phyloP scores from a whole-genome alignment of 257 asterid genomes.

The Nicotiana tomentosiformis region DNA sequence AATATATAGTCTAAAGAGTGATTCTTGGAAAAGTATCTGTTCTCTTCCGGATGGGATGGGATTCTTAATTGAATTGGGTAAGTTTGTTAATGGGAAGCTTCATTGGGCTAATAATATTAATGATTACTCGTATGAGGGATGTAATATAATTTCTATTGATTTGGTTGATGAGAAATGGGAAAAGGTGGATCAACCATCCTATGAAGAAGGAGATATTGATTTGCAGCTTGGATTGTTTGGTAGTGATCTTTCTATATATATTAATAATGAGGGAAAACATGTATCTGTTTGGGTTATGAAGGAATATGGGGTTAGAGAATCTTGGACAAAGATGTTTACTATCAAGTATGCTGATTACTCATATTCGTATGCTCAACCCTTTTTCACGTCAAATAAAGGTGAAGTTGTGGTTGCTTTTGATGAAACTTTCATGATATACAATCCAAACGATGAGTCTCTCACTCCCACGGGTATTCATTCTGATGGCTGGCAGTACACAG shows the following conservation, averaged over 20 bases:
- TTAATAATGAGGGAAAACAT: not conserved
- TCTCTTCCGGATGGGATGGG: not conserved
- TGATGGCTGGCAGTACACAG: not conserved
- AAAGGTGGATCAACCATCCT: not conserved
- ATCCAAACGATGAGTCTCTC: slow-evolving; percentile 19
- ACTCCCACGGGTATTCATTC: slow-evolving; percentile 12
- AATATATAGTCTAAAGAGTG: slow-evolving; percentile 15
- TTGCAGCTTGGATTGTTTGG: slow-evolving; percentile 1
- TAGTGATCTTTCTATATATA: slow-evolving; percentile 8
- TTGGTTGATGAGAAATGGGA: not conserved
- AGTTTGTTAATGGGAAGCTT: slow-evolving; percentile 15
- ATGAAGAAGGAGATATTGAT: not conserved
- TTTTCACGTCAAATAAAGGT: slow-evolving; percentile 31
- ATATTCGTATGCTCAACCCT: not conserved
- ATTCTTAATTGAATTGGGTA: not conserved
- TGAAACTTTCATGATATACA: slow-evolving; percentile 20
- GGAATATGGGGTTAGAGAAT: slow-evolving; percentile 18
- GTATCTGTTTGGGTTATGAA: slow-evolving; percentile 32
- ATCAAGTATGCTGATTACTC: slow-evolving; percentile 24
- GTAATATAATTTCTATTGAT: slow-evolving; percentile 12
- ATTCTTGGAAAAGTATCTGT: slow-evolving; percentile 18
- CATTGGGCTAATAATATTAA: slow-evolving; percentile 15
- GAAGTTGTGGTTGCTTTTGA: slow-evolving; percentile 31
- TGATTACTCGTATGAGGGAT: not conserved
- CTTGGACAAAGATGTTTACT: slow-evolving; percentile 23